Base-by-base conservation (phyloP, 2,329 filamentous ascomycete genomes). In the Fusarium sp. region DNA sequence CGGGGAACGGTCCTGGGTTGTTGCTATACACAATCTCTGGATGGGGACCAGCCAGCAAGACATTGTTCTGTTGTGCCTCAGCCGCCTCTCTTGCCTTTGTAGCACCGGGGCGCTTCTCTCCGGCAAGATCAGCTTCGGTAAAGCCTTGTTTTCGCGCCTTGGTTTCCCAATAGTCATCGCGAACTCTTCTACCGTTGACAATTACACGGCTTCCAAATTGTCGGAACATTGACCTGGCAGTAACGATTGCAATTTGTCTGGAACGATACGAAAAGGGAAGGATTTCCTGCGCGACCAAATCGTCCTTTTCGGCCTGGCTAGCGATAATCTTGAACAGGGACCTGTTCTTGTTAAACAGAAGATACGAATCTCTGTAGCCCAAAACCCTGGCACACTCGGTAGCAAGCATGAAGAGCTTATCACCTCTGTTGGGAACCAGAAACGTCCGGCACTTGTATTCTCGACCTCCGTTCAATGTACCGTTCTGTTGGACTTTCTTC, bases 141-240 rank as follows among this genome's bases (percentile, higher is more conserved):
- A 99, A 99, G 13, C 96, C 96, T 81, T 99, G 96, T 81, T 98
- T 99, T 49, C 92, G 88, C 10, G 96, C 96, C 81, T 98, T 98
- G 77, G 91, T 93, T 81, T 98, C 96, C 96, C 96, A 99, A 81
- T 99, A 99, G 79, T 99, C 96, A 81, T 99, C 96, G 52, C 96
- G 91, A 44, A 99, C 96, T 61, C 96, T 87, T 68, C 95, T 88
- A 34, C 96, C 96, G 76, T 94, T 93, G 37, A 92, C 90, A 70
- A 99, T 96, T 55, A 99, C 92, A 69, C 96, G 89, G 80, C 94
- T 98, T 51, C 96, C 96, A 80, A 99, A 99, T 79, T 99, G 96
- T 45, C 96, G 91, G 81, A 98, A 99, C 96, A 99, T 99, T 74
- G 95, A 98, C 70, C 94, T 90, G 30, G 96, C 96, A 1, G 96